Evolutionary conservation across 1,284 basidiomycete genomes (phyloP).

Genomic region (Ustilago bromivora): DNA sequence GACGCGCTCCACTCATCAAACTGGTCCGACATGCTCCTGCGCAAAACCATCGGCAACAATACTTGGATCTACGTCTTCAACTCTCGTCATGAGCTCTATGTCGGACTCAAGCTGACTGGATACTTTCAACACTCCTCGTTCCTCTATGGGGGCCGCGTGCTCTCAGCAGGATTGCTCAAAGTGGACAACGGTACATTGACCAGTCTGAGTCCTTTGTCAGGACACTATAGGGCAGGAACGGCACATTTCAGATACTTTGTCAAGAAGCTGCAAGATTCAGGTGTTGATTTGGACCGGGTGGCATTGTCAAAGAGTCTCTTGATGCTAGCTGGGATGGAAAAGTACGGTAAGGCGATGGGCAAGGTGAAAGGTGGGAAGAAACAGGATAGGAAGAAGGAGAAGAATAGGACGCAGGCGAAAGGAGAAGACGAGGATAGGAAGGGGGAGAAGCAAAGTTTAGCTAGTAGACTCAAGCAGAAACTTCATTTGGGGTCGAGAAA

Average conservation of each 20-base stretch:
- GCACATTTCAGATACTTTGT: constrained; percentile 63
- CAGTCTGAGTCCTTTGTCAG: constrained; percentile 54
- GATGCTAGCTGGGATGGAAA: constrained; percentile 55
- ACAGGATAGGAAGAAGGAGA: constrained; percentile 10
- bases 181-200: constrained; percentile 55
- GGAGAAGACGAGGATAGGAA: constrained; percentile 21
- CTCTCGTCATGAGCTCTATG: constrained; percentile 58
- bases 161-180: constrained; percentile 58
- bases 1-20: constrained; percentile 47
- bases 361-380: constrained; percentile 49
- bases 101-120: constrained; percentile 63
- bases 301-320: constrained; percentile 55
- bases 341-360: constrained; percentile 56
- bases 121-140: constrained; percentile 64
- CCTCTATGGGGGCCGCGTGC: constrained; percentile 59
- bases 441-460: constrained; percentile 3
- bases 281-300: constrained; percentile 56
- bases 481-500: not conserved
- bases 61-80: constrained; percentile 65
- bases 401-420: constrained; percentile 20
- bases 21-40: constrained; percentile 56
- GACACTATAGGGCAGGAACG: constrained; percentile 58
- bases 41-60: constrained; percentile 56
- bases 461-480: not conserved
- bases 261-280: constrained; percentile 51